Evolutionary conservation across 441 rosid species (phyloP).

Genomic region (Syzygium malaccense): DNA sequence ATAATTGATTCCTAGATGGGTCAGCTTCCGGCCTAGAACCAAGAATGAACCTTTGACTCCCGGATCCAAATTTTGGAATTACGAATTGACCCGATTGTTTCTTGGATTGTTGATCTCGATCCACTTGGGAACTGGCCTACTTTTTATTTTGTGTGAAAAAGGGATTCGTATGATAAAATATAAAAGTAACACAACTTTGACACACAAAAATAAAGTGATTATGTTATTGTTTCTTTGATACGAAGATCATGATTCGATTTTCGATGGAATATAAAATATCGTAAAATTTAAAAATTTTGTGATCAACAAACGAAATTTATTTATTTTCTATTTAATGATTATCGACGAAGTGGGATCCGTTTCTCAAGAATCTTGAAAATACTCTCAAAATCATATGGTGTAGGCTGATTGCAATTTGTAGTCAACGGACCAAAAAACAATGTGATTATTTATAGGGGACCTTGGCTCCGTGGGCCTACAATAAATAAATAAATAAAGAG

Average conservation of each 20-base stretch:
- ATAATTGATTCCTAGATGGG: too few relatives aligned
- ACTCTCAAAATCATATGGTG: not conserved
- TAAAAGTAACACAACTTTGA: too few relatives aligned
- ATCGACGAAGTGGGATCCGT: not conserved
- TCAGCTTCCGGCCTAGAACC: too few relatives aligned
- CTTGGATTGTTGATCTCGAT: too few relatives aligned
- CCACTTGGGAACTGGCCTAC: too few relatives aligned
- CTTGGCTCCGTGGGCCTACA: not conserved
- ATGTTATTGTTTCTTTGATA: too few relatives aligned
- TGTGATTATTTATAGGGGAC: not conserved
- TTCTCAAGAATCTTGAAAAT: not conserved
- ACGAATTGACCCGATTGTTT: rapidly evolving
- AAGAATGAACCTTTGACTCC: too few relatives aligned
- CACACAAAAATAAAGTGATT: too few relatives aligned
- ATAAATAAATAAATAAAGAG: not conserved
- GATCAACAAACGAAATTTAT: not conserved
- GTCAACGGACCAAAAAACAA: not conserved
- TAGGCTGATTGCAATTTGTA: not conserved
- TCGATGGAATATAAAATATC: not conserved
- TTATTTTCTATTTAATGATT: not conserved
- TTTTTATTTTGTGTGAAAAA: too few relatives aligned
- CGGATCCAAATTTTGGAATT: too few relatives aligned
- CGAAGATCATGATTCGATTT: too few relatives aligned
- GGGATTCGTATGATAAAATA: too few relatives aligned
- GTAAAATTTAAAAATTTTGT: not conserved